Evolutionary conservation across 495 filamentous ascomycete species (phyloP).

Genomic region (Lentithecium fluviatile): DNA sequence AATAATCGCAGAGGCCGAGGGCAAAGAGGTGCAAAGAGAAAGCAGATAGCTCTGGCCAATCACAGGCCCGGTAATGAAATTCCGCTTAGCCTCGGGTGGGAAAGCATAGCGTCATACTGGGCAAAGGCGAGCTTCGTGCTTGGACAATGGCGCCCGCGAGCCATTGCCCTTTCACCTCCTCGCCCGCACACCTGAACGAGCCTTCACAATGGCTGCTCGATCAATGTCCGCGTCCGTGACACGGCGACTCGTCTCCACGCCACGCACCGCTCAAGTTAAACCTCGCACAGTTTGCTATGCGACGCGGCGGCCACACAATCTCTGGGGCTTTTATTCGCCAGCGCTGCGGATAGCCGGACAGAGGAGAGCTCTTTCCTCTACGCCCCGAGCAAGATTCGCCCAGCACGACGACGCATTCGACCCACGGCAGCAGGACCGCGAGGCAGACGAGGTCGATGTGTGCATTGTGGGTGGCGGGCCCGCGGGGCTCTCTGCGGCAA

Average conservation of each 20-base stretch:
- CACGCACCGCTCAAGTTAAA: neutral
- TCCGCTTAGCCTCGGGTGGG: conserved; percentile 29
- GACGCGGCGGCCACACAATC: neutral
- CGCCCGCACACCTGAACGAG: neutral
- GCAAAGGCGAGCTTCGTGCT: neutral
- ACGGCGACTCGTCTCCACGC: conserved; percentile 10
- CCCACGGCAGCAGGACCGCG: conserved; percentile 70
- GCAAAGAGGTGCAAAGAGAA: neutral
- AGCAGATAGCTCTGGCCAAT: too few relatives aligned
- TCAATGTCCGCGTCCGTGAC: conserved; percentile 13
- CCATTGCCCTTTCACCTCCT: conserved; percentile 1
- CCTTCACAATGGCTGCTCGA: conserved; percentile 32
- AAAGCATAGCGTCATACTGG: conserved; percentile 28
- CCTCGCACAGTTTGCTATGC: conserved; percentile 1
- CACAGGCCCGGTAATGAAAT: conserved; percentile 10
- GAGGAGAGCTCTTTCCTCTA: conserved; percentile 29
- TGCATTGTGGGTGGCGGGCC: conserved; percentile 96
- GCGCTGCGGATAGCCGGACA: conserved; percentile 33
- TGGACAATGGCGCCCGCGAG: conserved; percentile 1
- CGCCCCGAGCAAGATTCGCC: conserved; percentile 45
- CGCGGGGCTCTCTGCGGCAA: conserved; percentile 87
- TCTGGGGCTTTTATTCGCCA: conserved; percentile 22
- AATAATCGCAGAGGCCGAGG: too few relatives aligned
- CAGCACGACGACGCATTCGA: conserved; percentile 67
- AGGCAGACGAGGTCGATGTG: conserved; percentile 91